Base-by-base conservation (phyloP, 2,329 filamentous ascomycete genomes). In the Aspergillus sp. region DNA sequence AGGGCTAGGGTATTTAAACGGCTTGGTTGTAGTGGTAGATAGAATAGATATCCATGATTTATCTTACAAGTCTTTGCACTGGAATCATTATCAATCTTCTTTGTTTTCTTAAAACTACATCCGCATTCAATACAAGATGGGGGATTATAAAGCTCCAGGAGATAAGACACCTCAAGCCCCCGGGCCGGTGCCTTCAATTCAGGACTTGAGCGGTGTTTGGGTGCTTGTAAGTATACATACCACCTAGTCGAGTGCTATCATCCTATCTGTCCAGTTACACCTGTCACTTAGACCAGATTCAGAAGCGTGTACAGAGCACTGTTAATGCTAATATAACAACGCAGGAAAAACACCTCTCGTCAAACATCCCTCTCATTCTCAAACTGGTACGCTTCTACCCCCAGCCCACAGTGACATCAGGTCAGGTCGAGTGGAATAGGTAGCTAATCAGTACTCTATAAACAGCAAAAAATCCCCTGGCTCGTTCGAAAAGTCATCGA, bases 391-490 rank as follows among this genome's bases (percentile, higher is more conserved):
- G 27, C 13, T 30, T 27, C 44, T 22, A 37, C n/a, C 19, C 39
- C 20, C 2, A 19, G 30, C 24, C 40, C 37, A 30, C 9, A 3
- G 27, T 11, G 27, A 30, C 8, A 30, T 30, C 2, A 30, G 4
- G 15, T 37, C 12, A 7, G 7, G 34, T 37, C 34, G 3, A 37
- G 5, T 7, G 2, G 34, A 37, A n/a, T 37, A 37, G 15, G 5
- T 37, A 37, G 34, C 34, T 37, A 37, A 37, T 12, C 34, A 37
- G 34, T 37, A 7, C 15, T 37, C 2, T 19, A 34, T 33, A 3
- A 27, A 44, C 11, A 52, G 50, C 50, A 52, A 52, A 44, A 44
- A 52, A 52, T 52, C 9, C 40, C 40, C 24, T 52, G 39, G 39
- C 19, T 52, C 6, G 15, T 52, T 15, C 50, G 50, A 15, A 24